phyloP scores from a whole-genome alignment of 2,329 filamentous ascomycete species.

The Arthrobotrys sinensis region DNA sequence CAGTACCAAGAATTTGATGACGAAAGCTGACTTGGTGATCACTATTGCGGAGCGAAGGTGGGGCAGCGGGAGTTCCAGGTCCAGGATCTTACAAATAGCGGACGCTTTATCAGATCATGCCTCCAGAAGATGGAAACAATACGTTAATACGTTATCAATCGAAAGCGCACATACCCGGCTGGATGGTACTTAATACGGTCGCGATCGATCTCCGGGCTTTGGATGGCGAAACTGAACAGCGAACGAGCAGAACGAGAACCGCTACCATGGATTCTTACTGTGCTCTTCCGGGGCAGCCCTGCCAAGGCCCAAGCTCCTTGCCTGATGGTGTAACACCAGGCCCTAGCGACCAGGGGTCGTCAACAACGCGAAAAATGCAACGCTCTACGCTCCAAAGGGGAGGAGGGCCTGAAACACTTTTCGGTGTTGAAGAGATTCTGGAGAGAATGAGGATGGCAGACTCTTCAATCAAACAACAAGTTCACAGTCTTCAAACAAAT shows the following conservation, averaged over 20 bases:
- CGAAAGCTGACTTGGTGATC: constrained; percentile 44
- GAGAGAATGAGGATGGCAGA: constrained; percentile 7
- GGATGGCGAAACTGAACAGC: background rate
- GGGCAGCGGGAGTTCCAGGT: constrained; percentile 10
- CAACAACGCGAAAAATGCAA: constrained; percentile 57
- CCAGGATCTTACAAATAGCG: constrained; percentile 13
- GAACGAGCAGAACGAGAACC: background rate
- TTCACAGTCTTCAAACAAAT: constrained; percentile 34
- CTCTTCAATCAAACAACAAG: constrained; percentile 9
- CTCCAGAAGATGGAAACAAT: background rate
- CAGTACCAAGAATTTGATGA: constrained; percentile 32
- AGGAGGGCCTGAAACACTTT: constrained; percentile 35
- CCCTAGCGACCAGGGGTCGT: constrained; percentile 24
- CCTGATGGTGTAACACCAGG: constrained; percentile 6
- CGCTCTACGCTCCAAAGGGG: background rate
- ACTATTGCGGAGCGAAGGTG: background rate
- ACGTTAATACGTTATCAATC: constrained; percentile 1
- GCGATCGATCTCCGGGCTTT: background rate
- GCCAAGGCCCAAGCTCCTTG: constrained; percentile 13
- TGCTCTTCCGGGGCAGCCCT: constrained; percentile 11
- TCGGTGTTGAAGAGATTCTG: background rate
- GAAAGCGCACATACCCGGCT: constrained; percentile 10
- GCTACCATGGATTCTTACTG: constrained; percentile 11
- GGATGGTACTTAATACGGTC: background rate
- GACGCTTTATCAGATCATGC: background rate